Evolutionary conservation across 1,284 basidiomycete genomes (phyloP).

Genomic region (Peniophora sp.): DNA sequence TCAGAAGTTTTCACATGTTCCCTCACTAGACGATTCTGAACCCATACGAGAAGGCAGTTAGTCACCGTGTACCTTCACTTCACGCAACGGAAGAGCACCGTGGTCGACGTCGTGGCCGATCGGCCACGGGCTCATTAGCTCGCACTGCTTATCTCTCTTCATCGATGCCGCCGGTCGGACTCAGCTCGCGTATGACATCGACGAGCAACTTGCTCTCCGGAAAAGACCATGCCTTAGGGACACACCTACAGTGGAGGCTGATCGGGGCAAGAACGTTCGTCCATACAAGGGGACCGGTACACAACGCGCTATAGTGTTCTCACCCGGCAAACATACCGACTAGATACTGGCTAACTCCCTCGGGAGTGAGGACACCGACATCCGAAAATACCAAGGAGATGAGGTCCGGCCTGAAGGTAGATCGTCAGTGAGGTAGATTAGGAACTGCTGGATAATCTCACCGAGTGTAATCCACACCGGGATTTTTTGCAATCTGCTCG

Average conservation of each 20-base stretch:
- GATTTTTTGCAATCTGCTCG: conserved; percentile 70
- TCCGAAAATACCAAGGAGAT: conserved; percentile 90
- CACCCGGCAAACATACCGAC: conserved; percentile 85
- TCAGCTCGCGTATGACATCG: too few species aligned
- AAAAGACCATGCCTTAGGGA: too few species aligned
- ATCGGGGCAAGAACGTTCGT: too few species aligned
- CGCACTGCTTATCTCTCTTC: too few species aligned
- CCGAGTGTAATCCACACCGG: conserved; percentile 81
- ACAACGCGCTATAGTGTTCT: conserved; percentile 4
- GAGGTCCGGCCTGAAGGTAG: conserved; percentile 60
- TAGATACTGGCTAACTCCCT: conserved; percentile 85
- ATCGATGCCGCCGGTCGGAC: too few species aligned
- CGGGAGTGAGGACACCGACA: conserved; percentile 86
- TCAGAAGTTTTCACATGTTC: not conserved
- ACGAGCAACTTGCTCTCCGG: too few species aligned
- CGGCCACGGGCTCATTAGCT: too few species aligned
- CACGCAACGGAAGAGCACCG: too few species aligned
- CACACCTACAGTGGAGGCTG: too few species aligned
- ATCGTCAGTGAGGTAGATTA: not conserved
- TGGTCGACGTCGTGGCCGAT: too few species aligned
- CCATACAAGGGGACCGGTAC: too few species aligned
- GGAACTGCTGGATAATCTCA: conserved; percentile 17
- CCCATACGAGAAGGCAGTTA: not conserved
- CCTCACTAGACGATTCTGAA: not conserved
- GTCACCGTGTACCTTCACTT: too few species aligned